Percentiles rank a stretch among this genome's conserved stretches.
These are phyloP conservation scores for Ceratocystis papillata DNA, from an alignment of 2,329 filamentous ascomycete genomes.

Conservation along the genomic window DNA sequence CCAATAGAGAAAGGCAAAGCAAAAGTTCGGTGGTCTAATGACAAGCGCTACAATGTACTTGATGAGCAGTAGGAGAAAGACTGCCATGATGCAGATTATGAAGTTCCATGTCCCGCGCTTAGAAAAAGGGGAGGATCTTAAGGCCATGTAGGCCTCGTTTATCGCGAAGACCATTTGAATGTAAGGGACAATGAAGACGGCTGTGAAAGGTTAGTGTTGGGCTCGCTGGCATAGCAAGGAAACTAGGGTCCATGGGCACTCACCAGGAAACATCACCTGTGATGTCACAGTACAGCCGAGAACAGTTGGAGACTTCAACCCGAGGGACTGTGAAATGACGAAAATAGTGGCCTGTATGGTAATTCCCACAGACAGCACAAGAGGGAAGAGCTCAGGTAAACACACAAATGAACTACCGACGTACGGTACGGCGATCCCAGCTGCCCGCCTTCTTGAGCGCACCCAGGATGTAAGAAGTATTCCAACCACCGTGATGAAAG, in stretches of 20 bases:
- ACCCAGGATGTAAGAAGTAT: slow-evolving; percentile 49
- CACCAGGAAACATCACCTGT: slow-evolving; percentile 51
- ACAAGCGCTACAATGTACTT: slow-evolving; percentile 51
- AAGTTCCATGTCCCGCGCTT: slow-evolving; percentile 50
- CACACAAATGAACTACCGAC: slow-evolving; percentile 38
- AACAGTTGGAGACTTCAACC: slow-evolving; percentile 42
- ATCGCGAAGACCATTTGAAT: slow-evolving; percentile 55
- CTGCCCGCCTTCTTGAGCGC: slow-evolving; percentile 34
- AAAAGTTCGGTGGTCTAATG: slow-evolving; percentile 46
- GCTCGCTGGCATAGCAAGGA: background rate
- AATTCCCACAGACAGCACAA: slow-evolving; percentile 48
- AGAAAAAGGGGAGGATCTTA: slow-evolving; percentile 46
- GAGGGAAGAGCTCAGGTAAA: slow-evolving; percentile 42
- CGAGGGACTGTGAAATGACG: slow-evolving; percentile 45
- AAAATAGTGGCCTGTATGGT: slow-evolving; percentile 48
- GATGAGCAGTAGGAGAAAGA: slow-evolving; percentile 42
- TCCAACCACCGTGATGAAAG: slow-evolving; percentile 44
- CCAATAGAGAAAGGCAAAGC: slow-evolving; percentile 59
- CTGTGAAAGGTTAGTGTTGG: slow-evolving; percentile 28
- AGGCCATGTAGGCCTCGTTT: slow-evolving; percentile 48
- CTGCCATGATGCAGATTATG: slow-evolving; percentile 40
- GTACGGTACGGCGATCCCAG: slow-evolving; percentile 26
- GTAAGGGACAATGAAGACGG: slow-evolving; percentile 55
- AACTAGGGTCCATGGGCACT: slow-evolving; percentile 23
- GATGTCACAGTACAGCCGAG: slow-evolving; percentile 44